phyloP scores from a whole-genome alignment of 176 grass and related monocot species.

The Zea luxurians region DNA sequence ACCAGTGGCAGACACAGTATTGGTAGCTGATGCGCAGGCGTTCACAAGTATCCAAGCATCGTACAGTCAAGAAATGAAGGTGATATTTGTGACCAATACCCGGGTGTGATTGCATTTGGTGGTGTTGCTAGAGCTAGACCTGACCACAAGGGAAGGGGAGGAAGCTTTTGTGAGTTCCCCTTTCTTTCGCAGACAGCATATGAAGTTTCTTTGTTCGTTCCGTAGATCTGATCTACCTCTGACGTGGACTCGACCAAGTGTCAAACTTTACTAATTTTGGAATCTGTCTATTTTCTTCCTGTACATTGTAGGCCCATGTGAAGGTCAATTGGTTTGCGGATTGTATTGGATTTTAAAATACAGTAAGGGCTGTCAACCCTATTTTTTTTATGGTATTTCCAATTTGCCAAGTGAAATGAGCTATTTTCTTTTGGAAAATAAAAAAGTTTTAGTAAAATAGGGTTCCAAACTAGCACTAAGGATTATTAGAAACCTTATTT shows the following conservation, averaged over 20 bases:
- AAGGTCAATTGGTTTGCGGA: background rate
- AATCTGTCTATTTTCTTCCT: conserved; percentile 17
- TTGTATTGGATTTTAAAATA: background rate
- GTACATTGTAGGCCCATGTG: background rate
- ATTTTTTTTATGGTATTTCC: too few relatives aligned
- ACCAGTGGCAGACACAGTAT: background rate
- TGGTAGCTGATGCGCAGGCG: background rate
- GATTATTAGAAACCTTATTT: too few relatives aligned
- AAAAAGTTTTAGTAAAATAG: too few relatives aligned
- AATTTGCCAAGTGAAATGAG: too few relatives aligned
- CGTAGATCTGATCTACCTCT: conserved; percentile 31
- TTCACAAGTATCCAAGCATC: background rate
- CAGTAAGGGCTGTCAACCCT: too few relatives aligned
- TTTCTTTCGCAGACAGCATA: conserved; percentile 30
- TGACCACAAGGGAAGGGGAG: conserved; percentile 22
- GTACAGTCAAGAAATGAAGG: background rate
- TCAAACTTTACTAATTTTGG: conserved; percentile 30
- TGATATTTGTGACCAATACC: background rate
- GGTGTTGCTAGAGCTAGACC: background rate
- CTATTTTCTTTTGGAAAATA: too few relatives aligned
- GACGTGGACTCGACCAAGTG: conserved; percentile 18
- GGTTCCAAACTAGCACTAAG: too few relatives aligned
- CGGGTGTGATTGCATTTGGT: background rate
- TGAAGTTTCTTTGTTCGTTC: conserved; percentile 47
- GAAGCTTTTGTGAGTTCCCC: conserved; percentile 39